Conservation (phyloP, 495 filamentous ascomycete species). For the Margaritispora aquatica region DNA sequence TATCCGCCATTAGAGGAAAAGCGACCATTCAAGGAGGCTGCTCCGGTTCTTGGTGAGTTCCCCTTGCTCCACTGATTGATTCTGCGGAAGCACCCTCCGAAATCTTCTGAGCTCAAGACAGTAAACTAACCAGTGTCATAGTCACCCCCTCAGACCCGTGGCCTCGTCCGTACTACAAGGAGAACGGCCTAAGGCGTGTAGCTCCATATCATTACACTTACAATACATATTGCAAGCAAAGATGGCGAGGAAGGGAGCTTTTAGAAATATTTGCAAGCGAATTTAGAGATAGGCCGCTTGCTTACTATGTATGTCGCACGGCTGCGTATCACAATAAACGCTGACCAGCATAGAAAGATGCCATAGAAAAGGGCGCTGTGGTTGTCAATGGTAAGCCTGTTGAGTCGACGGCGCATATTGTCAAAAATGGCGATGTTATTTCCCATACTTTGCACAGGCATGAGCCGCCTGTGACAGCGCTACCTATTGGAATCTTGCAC, state of each 20-base stretch:
- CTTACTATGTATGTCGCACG: constrained; percentile 65
- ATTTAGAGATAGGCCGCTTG: constrained; percentile 77
- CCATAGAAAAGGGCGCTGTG: constrained; percentile 72
- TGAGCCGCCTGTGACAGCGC: constrained; percentile 83
- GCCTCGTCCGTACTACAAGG: constrained; percentile 70
- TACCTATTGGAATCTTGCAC: constrained; percentile 73
- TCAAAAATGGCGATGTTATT: constrained; percentile 80
- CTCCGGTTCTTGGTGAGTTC: too few species aligned
- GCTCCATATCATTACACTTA: constrained; percentile 91
- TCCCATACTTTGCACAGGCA: constrained; percentile 94
- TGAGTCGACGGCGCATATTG: constrained; percentile 41
- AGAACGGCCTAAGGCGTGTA: constrained; percentile 73
- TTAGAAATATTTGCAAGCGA: constrained; percentile 78
- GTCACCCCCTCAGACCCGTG: constrained; percentile 59
- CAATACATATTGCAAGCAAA: constrained; percentile 86
- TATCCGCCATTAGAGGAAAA: constrained; percentile 28
- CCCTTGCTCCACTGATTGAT: too few species aligned
- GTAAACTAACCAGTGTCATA: too few species aligned
- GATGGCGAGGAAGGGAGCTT: constrained; percentile 71
- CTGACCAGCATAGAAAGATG: constrained; percentile 50
- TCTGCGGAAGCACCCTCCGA: too few species aligned
- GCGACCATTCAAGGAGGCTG: constrained; percentile 34
- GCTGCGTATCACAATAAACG: neutral
- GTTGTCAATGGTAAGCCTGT: constrained; percentile 62
- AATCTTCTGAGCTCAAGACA: too few species aligned